Evolutionary conservation across 2,329 filamentous ascomycete genomes (phyloP).

Genomic region (Penicillium frequentans): DNA sequence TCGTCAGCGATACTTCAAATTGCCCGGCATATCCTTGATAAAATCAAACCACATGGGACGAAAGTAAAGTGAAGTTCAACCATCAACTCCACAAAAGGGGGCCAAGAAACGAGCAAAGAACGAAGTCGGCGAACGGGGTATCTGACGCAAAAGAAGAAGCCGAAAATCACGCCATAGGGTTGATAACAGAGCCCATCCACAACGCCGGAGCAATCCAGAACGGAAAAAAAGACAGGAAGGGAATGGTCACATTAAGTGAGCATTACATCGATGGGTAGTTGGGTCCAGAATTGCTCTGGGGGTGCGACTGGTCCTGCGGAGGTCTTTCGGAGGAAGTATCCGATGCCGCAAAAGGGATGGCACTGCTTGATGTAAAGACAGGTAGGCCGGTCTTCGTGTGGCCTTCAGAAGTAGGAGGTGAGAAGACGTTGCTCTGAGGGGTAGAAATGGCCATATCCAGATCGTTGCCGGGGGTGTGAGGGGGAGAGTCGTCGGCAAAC

Average conservation of each 20-base stretch:
- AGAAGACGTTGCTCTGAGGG: slow-evolving; percentile 25
- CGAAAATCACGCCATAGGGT: background rate
- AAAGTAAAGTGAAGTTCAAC: background rate
- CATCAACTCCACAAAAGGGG: background rate
- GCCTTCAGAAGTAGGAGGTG: slow-evolving; percentile 30
- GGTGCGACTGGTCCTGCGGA: background rate
- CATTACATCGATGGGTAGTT: background rate
- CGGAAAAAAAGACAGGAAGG: background rate
- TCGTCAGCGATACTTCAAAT: too few relatives aligned
- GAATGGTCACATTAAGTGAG: background rate
- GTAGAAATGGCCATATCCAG: slow-evolving; percentile 4
- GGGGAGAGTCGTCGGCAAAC: slow-evolving; percentile 20
- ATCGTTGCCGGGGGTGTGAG: slow-evolving; percentile 22
- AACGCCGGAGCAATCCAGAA: background rate
- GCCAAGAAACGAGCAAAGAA: background rate
- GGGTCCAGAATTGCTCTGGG: background rate
- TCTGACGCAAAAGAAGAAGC: background rate
- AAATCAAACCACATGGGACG: background rate
- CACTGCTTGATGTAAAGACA: slow-evolving; percentile 48
- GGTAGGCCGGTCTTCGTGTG: slow-evolving; percentile 47
- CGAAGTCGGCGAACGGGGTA: background rate
- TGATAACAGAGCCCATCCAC: background rate
- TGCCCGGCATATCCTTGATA: too few relatives aligned
- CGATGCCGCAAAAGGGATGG: slow-evolving; percentile 44
- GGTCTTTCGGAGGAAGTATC: background rate